Percentiles rank a stretch among this genome's conserved stretches.
These are phyloP conservation scores for Kregervanrija fluxuum DNA, from an alignment of 805 yeast species.

Conservation along the genomic window DNA sequence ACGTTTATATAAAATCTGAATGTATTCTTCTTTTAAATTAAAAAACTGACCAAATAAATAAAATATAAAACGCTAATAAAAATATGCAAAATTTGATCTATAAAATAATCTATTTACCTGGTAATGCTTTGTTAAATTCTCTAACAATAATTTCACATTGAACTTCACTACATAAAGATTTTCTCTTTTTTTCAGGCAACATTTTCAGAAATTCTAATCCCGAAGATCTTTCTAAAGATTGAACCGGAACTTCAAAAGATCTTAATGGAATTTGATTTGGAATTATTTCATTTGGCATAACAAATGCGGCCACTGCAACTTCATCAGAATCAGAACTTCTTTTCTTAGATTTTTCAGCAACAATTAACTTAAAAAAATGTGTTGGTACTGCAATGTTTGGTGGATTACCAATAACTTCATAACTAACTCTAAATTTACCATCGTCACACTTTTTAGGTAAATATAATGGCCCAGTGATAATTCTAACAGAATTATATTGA, in stretches of 20 bases:
- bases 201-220: constrained; percentile 77
- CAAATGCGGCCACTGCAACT: constrained; percentile 85
- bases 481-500: constrained; percentile 67
- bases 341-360: constrained; percentile 59
- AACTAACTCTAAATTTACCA: constrained; percentile 77
- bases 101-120: constrained; percentile 12
- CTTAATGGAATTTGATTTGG: constrained; percentile 64
- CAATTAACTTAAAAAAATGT: constrained; percentile 85
- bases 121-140: constrained; percentile 54
- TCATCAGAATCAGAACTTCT: constrained; percentile 31
- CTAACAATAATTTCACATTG: constrained; percentile 74
- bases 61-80: background rate
- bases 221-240: constrained; percentile 79
- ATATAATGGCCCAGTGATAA: constrained; percentile 91
- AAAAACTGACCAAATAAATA: background rate
- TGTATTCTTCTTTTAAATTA: background rate
- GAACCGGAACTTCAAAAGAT: constrained; percentile 79
- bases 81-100: background rate
- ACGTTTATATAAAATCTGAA: no score
- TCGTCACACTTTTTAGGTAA: constrained; percentile 70
- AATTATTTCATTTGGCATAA: constrained; percentile 81
- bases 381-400: constrained; percentile 97
- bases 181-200: constrained; percentile 49
- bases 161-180: constrained; percentile 72
- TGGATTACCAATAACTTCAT: constrained; percentile 94